Evolutionary conservation across 306 rosid species (phyloP).

Genomic region (Aeschynomene evenia): DNA sequence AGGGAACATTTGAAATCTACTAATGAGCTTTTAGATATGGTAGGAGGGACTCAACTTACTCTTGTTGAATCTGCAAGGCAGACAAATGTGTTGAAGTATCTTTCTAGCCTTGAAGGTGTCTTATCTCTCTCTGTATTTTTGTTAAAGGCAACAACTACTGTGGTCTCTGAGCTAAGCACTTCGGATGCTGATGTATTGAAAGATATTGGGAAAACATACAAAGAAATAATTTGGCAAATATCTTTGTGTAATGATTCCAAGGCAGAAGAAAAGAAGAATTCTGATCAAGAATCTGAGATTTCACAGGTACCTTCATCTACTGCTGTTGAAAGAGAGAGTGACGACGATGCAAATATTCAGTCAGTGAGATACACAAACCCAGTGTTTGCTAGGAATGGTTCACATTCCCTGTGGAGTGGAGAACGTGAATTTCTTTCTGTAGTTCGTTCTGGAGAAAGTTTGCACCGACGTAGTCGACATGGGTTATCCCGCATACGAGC

Average conservation of each 20-base stretch:
- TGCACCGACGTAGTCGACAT: constrained; percentile 88
- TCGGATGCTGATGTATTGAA: constrained; percentile 86
- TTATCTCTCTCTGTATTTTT: constrained; percentile 73
- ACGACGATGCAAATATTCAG: constrained; percentile 80
- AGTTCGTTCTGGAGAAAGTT: constrained; percentile 84
- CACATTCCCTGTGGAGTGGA: constrained; percentile 88
- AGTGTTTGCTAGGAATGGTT: constrained; percentile 68
- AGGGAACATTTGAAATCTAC: constrained; percentile 85
- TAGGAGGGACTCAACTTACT: constrained; percentile 82
- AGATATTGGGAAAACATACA: constrained; percentile 81
- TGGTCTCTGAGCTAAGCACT: constrained; percentile 83
- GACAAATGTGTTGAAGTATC: constrained; percentile 68
- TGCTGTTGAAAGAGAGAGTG: constrained; percentile 86
- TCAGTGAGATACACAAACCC: constrained; percentile 85
- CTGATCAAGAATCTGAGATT: constrained; percentile 71
- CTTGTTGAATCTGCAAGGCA: constrained; percentile 62
- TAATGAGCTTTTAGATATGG: constrained; percentile 72
- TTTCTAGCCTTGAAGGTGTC: constrained; percentile 86
- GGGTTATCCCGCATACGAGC: constrained; percentile 83
- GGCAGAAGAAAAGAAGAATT: constrained; percentile 67
- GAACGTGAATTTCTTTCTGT: constrained; percentile 90
- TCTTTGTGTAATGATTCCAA: constrained; percentile 79
- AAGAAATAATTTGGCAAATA: constrained; percentile 92
- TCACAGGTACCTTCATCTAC: constrained; percentile 65
- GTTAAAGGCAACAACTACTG: constrained; percentile 82